Conservation (phyloP, 192 early-diverging fungal genomes). For the Backusella macrospora region DNA sequence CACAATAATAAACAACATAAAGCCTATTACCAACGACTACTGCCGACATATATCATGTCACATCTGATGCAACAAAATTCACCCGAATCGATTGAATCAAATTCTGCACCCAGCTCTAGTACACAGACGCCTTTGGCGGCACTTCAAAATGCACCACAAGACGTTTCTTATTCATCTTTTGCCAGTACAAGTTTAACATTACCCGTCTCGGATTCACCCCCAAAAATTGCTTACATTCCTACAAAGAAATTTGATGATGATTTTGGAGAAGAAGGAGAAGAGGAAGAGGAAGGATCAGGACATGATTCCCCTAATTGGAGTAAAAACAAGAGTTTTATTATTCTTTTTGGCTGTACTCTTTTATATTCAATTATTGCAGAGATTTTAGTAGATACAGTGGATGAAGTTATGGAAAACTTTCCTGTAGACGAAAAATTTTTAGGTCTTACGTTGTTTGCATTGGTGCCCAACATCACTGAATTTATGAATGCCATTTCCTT, state of each 20-base stretch:
- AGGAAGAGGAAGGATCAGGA: slow-evolving; percentile 64
- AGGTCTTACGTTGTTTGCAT: slow-evolving; percentile 91
- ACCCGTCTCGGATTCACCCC: slow-evolving; percentile 2
- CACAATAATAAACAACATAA: slow-evolving; percentile 23
- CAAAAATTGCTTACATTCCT: neutral
- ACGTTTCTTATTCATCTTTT: neutral
- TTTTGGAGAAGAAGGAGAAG: slow-evolving; percentile 44
- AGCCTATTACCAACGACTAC: slow-evolving; percentile 49
- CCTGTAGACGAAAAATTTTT: slow-evolving; percentile 85
- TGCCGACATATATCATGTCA: slow-evolving; percentile 52
- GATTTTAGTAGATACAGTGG: slow-evolving; percentile 86
- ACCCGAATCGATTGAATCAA: neutral
- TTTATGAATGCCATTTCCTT: slow-evolving; percentile 95
- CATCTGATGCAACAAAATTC: slow-evolving; percentile 38
- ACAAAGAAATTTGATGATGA: neutral
- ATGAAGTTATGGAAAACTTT: slow-evolving; percentile 70
- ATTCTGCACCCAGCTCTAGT: neutral
- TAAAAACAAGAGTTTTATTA: slow-evolving; percentile 72
- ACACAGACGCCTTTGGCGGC: neutral
- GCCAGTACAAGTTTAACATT: neutral
- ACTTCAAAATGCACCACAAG: neutral
- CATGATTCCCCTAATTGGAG: slow-evolving; percentile 96
- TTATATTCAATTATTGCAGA: slow-evolving; percentile 90
- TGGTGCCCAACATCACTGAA: slow-evolving; percentile 96
- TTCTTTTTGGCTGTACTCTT: slow-evolving; percentile 82